These are phyloP conservation scores for Verticillium albo-atrum DNA, from an alignment of 2,329 filamentous ascomycete species.

Conservation along the genomic window DNA sequence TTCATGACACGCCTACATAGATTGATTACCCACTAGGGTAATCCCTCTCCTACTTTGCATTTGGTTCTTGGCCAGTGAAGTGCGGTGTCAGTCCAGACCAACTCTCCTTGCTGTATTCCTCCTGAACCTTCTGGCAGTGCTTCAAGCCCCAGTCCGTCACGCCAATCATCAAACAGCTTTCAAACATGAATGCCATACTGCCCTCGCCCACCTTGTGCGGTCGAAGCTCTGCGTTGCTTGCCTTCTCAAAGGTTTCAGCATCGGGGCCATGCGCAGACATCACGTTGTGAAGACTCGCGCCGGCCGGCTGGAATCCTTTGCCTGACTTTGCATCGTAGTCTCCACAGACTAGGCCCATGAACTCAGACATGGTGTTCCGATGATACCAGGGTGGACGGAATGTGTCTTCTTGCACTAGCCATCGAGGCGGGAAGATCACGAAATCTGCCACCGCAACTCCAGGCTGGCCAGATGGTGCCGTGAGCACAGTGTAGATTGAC, in stretches of 20 bases:
- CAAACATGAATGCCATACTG: conserved; percentile 48
- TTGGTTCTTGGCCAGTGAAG: neutral
- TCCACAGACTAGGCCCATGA: conserved; percentile 40
- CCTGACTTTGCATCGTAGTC: conserved; percentile 44
- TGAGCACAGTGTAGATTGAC: conserved; percentile 58
- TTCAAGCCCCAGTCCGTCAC: conserved; percentile 48
- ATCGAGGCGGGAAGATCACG: conserved; percentile 56
- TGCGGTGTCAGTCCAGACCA: conserved; percentile 36
- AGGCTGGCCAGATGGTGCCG: conserved; percentile 41
- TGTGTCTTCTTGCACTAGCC: conserved; percentile 53
- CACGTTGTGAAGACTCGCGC: conserved; percentile 48
- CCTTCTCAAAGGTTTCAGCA: conserved; percentile 38
- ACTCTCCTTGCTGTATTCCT: conserved; percentile 60
- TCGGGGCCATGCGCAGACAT: conserved; percentile 53
- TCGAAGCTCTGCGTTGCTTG: conserved; percentile 36
- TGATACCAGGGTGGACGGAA: conserved; percentile 58
- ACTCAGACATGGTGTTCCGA: conserved; percentile 44
- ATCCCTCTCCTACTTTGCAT: neutral
- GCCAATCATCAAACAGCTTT: conserved; percentile 46
- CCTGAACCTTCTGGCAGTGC: conserved; percentile 32
- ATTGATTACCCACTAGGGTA: neutral
- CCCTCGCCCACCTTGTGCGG: conserved; percentile 38
- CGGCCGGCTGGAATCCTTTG: conserved; percentile 35
- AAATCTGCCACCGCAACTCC: conserved; percentile 55
- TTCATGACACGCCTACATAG: too few species aligned